phyloP scores from a whole-genome alignment of 139 green algal species.

The Marvania coccoides region DNA sequence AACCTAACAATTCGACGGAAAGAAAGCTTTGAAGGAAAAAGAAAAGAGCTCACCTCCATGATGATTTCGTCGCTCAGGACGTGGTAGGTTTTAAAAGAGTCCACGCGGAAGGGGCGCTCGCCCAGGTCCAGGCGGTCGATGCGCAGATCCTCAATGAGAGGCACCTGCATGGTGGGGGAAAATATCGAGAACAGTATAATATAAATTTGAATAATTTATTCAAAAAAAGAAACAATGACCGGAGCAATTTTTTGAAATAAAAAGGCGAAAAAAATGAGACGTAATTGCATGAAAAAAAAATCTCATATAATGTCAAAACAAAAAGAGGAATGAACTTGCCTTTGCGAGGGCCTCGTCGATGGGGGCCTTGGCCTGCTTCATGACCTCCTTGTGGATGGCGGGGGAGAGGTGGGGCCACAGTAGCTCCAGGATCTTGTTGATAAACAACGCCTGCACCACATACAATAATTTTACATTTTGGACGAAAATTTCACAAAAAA shows the following conservation, averaged over 20 bases:
- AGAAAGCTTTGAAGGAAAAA: too few relatives aligned
- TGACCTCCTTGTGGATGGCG: slow-evolving; percentile 23
- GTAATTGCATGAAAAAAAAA: neutral
- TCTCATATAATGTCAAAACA: neutral
- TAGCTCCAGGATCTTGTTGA: slow-evolving; percentile 23
- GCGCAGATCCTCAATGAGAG: slow-evolving; percentile 29
- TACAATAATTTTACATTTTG: neutral
- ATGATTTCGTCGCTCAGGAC: slow-evolving; percentile 59
- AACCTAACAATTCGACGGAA: too few relatives aligned
- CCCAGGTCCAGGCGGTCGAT: slow-evolving; percentile 51
- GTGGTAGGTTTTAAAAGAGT: slow-evolving; percentile 54
- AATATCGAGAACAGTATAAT: neutral
- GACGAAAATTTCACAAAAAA: neutral
- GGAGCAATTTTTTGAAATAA: neutral
- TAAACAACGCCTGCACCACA: slow-evolving; percentile 15
- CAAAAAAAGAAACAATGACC: neutral
- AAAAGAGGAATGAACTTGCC: neutral
- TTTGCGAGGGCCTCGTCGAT: slow-evolving; percentile 9
- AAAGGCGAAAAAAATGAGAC: neutral
- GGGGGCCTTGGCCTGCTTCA: slow-evolving; percentile 20
- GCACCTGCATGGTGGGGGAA: neutral
- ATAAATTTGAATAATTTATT: neutral
- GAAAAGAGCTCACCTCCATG: slow-evolving; percentile 23
- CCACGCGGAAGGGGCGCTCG: slow-evolving; percentile 36
- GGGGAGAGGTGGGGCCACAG: slow-evolving; percentile 25